Conservation (phyloP, 1,284 basidiomycete species). For the Cryptococcus sp. region DNA sequence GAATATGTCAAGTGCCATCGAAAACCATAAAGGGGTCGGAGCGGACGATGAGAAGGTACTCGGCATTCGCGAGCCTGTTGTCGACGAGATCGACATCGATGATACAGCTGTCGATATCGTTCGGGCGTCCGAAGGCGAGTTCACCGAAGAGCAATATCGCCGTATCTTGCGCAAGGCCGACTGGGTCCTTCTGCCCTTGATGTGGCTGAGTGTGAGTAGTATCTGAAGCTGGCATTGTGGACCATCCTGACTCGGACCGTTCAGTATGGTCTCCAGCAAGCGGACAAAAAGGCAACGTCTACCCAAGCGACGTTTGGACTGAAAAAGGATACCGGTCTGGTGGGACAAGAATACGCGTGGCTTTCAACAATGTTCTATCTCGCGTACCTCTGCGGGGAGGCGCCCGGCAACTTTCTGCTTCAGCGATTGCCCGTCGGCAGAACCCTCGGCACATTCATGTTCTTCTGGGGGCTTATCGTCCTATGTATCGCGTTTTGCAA, state of each 20-base stretch:
- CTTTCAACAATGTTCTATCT: constrained; percentile 23
- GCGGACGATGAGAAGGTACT: constrained; percentile 2
- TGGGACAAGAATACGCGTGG: constrained; percentile 31
- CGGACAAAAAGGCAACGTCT: constrained; percentile 2
- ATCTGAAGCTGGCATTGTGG: background rate
- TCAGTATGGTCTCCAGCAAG: constrained; percentile 8
- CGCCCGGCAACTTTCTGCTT: constrained; percentile 9
- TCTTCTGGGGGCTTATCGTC: constrained; percentile 21
- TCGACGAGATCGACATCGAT: constrained; percentile 1
- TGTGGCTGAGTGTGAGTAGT: constrained; percentile 6
- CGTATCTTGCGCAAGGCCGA: constrained; percentile 11
- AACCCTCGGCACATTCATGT: constrained; percentile 10
- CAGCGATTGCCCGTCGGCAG: constrained; percentile 12
- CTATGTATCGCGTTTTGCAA: constrained; percentile 13
- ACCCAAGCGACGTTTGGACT: constrained; percentile 32
- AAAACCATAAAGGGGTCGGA: too few species aligned
- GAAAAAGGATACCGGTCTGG: constrained; percentile 32
- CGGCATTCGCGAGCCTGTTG: background rate
- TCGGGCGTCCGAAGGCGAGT: constrained; percentile 7
- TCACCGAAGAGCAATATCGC: constrained; percentile 7
- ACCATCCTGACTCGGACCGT: background rate
- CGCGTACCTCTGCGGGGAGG: constrained; percentile 7
- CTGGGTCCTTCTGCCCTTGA: constrained; percentile 8
- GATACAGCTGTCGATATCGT: constrained; percentile 7
- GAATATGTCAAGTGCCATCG: too few species aligned